Evolutionary conservation across 202 grass and related monocot genomes (phyloP).

Genomic region (Setaria italica): DNA sequence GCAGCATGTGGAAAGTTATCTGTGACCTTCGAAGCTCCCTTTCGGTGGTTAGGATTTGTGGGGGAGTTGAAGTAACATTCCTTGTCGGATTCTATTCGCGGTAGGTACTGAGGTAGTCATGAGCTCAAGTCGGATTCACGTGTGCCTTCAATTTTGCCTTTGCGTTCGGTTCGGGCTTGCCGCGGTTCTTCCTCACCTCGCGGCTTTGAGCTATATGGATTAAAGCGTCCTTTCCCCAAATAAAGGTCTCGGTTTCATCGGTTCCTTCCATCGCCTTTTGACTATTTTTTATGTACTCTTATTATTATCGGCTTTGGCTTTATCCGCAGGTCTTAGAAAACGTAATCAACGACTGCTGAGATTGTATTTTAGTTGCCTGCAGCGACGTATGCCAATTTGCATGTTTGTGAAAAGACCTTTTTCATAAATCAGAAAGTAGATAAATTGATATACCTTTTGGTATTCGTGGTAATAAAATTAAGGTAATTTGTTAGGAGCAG

Average conservation of each 20-base stretch:
- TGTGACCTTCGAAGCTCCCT: background rate
- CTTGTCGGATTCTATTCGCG: conserved; percentile 36
- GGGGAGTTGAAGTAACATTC: conserved; percentile 41
- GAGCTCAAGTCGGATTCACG: conserved; percentile 54
- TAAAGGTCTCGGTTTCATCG: conserved; percentile 37
- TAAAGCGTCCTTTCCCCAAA: conserved; percentile 7
- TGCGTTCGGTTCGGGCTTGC: conserved; percentile 14
- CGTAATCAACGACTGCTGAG: conserved; percentile 7
- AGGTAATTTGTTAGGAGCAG: conserved; percentile 33
- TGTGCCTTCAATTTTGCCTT: conserved; percentile 30
- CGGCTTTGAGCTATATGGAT: conserved; percentile 26
- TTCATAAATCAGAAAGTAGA: background rate
- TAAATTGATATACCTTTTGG: conserved; percentile 10
- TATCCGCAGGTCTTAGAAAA: background rate
- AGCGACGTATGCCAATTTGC: conserved; percentile 28
- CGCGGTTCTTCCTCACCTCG: conserved; percentile 12
- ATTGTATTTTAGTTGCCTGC: background rate
- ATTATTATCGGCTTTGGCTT: conserved; percentile 2
- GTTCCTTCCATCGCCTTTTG: background rate
- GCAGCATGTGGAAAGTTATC: conserved; percentile 7
- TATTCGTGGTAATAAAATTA: conserved; percentile 36
- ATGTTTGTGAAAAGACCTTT: background rate
- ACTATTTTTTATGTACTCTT: background rate
- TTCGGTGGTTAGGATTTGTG: conserved; percentile 42
- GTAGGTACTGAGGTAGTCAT: conserved; percentile 48